Conservation (phyloP, 2,329 filamentous ascomycete species). For the Mycosphaerella sp. region DNA sequence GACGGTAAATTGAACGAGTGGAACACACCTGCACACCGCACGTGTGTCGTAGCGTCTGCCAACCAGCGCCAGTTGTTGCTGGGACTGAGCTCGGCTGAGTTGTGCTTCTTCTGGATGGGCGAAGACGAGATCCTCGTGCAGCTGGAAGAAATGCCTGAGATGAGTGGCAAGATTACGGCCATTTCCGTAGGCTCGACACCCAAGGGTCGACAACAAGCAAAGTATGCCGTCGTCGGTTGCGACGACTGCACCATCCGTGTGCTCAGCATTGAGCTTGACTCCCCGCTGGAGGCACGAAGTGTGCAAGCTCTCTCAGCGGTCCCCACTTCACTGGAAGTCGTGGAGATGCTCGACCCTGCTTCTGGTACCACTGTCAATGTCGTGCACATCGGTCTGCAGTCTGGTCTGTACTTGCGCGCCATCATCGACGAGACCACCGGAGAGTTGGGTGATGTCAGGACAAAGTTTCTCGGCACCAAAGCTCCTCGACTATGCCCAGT, state of each 20-base stretch:
- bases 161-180: conserved; percentile 91
- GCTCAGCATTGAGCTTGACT: conserved; percentile 48
- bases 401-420: conserved; percentile 90
- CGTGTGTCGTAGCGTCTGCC: conserved; percentile 88
- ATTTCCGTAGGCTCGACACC: conserved; percentile 91
- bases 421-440: conserved; percentile 93
- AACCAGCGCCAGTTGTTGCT: conserved; percentile 92
- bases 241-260: conserved; percentile 95
- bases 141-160: conserved; percentile 75
- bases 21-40: conserved; percentile 86
- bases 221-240: conserved; percentile 91
- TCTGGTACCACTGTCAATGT: conserved; percentile 84
- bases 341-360: conserved; percentile 91
- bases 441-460: conserved; percentile 88
- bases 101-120: conserved; percentile 98
- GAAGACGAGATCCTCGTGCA: conserved; percentile 77
- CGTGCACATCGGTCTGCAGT: conserved; percentile 91
- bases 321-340: conserved; percentile 81
- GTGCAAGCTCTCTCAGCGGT: conserved; percentile 89
- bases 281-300: conserved; percentile 85
- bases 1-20: conserved; percentile 80
- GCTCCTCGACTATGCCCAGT: conserved; percentile 86
- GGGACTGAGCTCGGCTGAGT: conserved; percentile 89
- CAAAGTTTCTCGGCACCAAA: conserved; percentile 88
- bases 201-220: conserved; percentile 79